These are phyloP conservation scores for Drechslerella dactyloides DNA, from an alignment of 2,329 filamentous ascomycete species.

Conservation along the genomic window DNA sequence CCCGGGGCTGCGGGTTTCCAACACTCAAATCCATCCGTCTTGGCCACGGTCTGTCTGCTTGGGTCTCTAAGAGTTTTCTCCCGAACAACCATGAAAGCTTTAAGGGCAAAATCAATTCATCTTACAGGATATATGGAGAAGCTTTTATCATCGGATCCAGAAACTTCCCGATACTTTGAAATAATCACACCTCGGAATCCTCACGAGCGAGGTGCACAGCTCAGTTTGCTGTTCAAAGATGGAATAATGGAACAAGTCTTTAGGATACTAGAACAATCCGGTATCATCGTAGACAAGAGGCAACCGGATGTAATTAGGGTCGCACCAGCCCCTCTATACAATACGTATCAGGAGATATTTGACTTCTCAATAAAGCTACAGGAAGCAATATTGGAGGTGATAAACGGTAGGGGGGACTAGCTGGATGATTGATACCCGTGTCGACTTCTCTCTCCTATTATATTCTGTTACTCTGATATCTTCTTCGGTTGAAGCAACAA, in stretches of 20 bases:
- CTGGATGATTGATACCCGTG: too few relatives aligned
- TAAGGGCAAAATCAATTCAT: slow-evolving; percentile 74
- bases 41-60: slow-evolving; percentile 77
- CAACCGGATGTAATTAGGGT: slow-evolving; percentile 85
- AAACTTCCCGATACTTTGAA: slow-evolving; percentile 60
- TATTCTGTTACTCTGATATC: too few relatives aligned
- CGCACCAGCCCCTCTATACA: slow-evolving; percentile 84
- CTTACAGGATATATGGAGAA: slow-evolving; percentile 79
- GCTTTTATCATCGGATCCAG: slow-evolving; percentile 58
- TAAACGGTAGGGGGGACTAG: background rate
- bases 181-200: slow-evolving; percentile 75
- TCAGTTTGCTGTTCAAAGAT: slow-evolving; percentile 73
- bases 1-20: slow-evolving; percentile 81
- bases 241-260: slow-evolving; percentile 75
- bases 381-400: slow-evolving; percentile 49
- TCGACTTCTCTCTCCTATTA: background rate
- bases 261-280: slow-evolving; percentile 68
- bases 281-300: slow-evolving; percentile 80
- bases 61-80: slow-evolving; percentile 77
- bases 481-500: too few relatives aligned
- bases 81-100: slow-evolving; percentile 70
- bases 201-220: slow-evolving; percentile 74
- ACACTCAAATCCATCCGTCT: slow-evolving; percentile 79
- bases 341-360: slow-evolving; percentile 76
- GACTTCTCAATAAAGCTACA: slow-evolving; percentile 64